These are phyloP conservation scores for Cercospora nicotianae DNA, from an alignment of 2,329 filamentous ascomycete species.

Conservation along the genomic window DNA sequence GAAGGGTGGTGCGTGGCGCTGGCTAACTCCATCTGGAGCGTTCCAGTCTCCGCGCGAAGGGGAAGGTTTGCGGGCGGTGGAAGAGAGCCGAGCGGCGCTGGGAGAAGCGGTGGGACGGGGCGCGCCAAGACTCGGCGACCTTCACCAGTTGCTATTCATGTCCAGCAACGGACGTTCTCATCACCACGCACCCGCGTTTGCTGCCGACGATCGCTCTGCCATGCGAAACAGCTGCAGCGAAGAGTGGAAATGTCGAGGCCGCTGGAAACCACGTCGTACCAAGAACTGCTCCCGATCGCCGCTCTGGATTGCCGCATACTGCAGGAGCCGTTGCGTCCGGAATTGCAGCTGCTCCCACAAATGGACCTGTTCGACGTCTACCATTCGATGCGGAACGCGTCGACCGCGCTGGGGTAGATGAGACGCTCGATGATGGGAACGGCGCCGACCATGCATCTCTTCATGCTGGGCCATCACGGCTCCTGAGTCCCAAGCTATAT, in stretches of 20 bases:
- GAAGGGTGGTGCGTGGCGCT: not conserved
- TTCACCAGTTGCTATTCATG: not conserved
- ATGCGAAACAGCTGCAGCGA: not conserved
- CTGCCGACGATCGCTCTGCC: not conserved
- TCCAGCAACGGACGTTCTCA: not conserved
- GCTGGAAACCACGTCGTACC: not conserved
- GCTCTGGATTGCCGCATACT: not conserved
- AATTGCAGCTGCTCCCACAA: not conserved
- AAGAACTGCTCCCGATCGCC: constrained; percentile 3
- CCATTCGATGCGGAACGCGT: not conserved
- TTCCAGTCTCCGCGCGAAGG: not conserved
- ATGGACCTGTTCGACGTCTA: constrained; percentile 1
- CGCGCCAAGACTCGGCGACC: not conserved
- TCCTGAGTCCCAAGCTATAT: not conserved
- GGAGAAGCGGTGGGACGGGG: not conserved
- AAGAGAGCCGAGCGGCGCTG: not conserved
- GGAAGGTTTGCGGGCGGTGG: not conserved
- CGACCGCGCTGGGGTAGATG: constrained; percentile 5
- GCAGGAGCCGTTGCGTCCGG: constrained; percentile 2
- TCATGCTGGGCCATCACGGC: not conserved
- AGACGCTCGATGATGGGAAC: not conserved
- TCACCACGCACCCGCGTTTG: not conserved
- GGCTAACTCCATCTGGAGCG: constrained; percentile 5
- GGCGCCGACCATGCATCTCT: not conserved
- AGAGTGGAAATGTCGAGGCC: not conserved